Base-by-base conservation (phyloP, 768 basidiomycete species). In the Boletus edulis region DNA sequence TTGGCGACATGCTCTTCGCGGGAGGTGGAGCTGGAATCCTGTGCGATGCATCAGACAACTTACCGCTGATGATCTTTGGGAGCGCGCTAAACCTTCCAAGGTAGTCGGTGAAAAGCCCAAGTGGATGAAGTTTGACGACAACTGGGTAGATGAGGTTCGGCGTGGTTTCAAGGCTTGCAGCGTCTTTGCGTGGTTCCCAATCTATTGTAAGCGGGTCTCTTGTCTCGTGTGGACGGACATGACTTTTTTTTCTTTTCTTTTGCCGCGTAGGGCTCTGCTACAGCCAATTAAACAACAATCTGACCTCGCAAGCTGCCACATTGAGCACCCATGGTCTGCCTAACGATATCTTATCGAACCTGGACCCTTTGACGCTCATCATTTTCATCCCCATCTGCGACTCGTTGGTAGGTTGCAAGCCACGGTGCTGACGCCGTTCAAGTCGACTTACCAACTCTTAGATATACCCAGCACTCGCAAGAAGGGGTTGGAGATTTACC, bases 61-160 rank as follows among this genome's bases (percentile, higher is more conserved):
- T 46, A 79, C 73, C 11, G 76, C 81, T 0, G 62, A 73, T n/a
- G 84, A 84, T 58, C 87, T 90, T 74, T 91, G 87, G 88, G 87
- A 91, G 44, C 72, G 60, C 44, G 86, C 76, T 3, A 89, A 87
- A 67, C 89, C 89, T 0, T 87, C 85, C 61, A 75, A 74, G 35
- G 69, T 76, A 32, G 61, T 63, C 3, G 78, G 67, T 1, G 70
- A 71, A 31, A 64, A 68, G 74, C 88, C 76, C 57, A 55, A 27
- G 73, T 86, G 85, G 88, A 89, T 91, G 86, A 83, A 71, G 8
- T 91, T 83, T 56, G 87, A 91, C 61, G 89, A 91, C 62, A 66
- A 76, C 49, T 91, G 87, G 86, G 87, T 91, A 13, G 87, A 89
- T 47, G 89, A 91, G 62, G 81, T 91, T 40, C 74, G 75, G 50